Evolutionary conservation across 352 stramenopile genomes (phyloP).

Genomic region (Globisporangium echinulatum): DNA sequence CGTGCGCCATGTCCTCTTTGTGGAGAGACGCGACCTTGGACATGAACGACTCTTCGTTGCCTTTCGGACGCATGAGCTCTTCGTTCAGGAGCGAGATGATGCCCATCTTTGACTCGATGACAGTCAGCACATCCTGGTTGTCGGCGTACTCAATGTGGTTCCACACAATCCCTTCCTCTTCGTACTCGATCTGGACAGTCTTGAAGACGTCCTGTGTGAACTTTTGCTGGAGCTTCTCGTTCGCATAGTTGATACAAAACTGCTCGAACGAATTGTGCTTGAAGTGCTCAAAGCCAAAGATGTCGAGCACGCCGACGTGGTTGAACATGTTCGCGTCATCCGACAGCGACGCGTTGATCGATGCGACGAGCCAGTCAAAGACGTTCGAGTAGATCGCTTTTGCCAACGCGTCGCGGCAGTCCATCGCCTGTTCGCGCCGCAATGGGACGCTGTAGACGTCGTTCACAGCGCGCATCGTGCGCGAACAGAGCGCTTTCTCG

Average conservation of each 20-base stretch:
- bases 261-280: conserved; percentile 90
- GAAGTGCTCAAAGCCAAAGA: conserved; percentile 99
- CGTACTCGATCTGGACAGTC: conserved; percentile 94
- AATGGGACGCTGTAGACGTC: conserved; percentile 43
- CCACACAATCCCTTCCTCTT: conserved; percentile 91
- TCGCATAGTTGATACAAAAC: conserved; percentile 82
- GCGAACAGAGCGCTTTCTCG: conserved; percentile 89
- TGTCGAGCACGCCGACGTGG: conserved; percentile 96
- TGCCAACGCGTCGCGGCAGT: conserved; percentile 86
- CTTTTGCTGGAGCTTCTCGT: conserved; percentile 82
- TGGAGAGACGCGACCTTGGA: conserved; percentile 78
- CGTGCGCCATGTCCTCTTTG: conserved; percentile 78
- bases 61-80: conserved; percentile 86
- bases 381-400: conserved; percentile 93
- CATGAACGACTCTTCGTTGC: conserved; percentile 81
- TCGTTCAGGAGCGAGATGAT: conserved; percentile 89
- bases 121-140: conserved; percentile 83
- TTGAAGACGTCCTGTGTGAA: conserved; percentile 90
- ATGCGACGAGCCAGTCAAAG: conserved; percentile 89
- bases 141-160: conserved; percentile 89
- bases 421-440: conserved; percentile 59
- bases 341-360: conserved; percentile 89
- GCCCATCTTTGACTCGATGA: conserved; percentile 86
- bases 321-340: conserved; percentile 78
- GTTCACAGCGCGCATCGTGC: conserved; percentile 75